Evolutionary conservation across 73 alveolate genomes (phyloP).

Genomic region (Paramecium primaurelia): DNA sequence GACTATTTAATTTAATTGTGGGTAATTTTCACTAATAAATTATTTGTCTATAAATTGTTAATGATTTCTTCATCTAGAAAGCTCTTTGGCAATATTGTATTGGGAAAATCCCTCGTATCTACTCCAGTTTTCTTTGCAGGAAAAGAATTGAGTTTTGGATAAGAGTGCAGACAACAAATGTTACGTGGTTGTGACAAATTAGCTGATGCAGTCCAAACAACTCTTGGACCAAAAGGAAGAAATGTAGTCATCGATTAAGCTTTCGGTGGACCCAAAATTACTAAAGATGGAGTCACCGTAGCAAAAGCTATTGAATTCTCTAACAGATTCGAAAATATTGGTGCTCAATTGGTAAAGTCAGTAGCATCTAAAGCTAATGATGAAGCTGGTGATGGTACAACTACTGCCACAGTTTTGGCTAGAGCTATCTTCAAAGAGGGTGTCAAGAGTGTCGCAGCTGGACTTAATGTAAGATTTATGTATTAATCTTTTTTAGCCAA

Average conservation of each 20-base stretch:
- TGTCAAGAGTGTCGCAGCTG: conserved; percentile 96
- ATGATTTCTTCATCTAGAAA: conserved; percentile 51
- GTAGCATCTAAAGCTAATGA: conserved; percentile 95
- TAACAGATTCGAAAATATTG: conserved; percentile 89
- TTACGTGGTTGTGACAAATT: conserved; percentile 79
- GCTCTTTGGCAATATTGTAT: background rate
- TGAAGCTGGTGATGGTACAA: conserved; percentile 99
- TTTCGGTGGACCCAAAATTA: conserved; percentile 89
- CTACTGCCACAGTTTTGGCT: conserved; percentile 98
- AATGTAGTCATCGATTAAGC: conserved; percentile 79
- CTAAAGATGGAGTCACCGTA: conserved; percentile 97
- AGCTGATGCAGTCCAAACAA: conserved; percentile 81
- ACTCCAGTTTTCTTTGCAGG: conserved; percentile 50
- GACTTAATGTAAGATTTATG: conserved; percentile 73
- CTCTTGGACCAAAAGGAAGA: conserved; percentile 88
- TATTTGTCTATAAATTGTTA: background rate
- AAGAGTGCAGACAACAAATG: conserved; percentile 65
- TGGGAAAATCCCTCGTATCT: background rate
- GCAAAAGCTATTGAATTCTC: conserved; percentile 94
- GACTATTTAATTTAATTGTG: conserved; percentile 37
- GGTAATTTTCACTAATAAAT: background rate
- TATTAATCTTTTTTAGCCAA: conserved; percentile 66
- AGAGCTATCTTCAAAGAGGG: conserved; percentile 95
- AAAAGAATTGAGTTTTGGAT: conserved; percentile 62
- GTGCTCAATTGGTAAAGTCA: conserved; percentile 91